Base-by-base conservation (phyloP, 1,284 basidiomycete genomes). In the Pseudozyma hubeiensis region DNA sequence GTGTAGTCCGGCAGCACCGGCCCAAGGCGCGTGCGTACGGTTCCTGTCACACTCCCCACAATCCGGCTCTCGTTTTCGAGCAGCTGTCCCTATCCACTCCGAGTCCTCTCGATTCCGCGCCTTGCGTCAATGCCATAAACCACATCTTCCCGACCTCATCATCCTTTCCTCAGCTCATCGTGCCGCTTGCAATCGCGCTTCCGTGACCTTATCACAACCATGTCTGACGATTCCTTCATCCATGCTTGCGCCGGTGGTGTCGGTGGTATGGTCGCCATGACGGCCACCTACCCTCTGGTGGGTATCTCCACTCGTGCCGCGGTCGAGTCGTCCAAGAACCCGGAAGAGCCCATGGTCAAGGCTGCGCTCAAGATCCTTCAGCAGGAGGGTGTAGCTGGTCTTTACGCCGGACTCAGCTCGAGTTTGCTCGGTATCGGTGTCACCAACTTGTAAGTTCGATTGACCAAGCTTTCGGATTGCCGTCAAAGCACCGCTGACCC, bases 251-350 rank as follows among this genome's bases (percentile, higher is more conserved):
- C 95, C 24, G 96, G 96, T 46, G 93, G 94, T 33, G 89, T 91
- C 5, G 96, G 94, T 58, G 96, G 96, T 51, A 91, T 95, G 80
- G 88, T 93, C 48, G 66, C 83, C 53, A 67, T 74, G 62, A 71
- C 70, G 33, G 64, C 62, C 54, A 77, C 61, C 31, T 82, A 86
- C 83, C 96, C 96, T 8, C 88, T 99, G 35, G 91, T 97, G 71
- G 92, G 94, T 83, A 87, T 98, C 37, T 95, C 93, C 5, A 98
- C 94, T 1, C 90, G 95, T 50, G 93, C 94, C 1, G 95, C 95
- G 8, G 93, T 98, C 7, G 91, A 94, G 78, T 91, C 91, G 1
- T 92, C 90, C 86, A 91, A 89, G 67, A 88, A 91, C 48, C 76
- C 76, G 64, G 86, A 88, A 62, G 92, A 93, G 88, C 79, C 84